phyloP scores from a whole-genome alignment of 2,329 filamentous ascomycete species.

The Microsporum ferrugineum region DNA sequence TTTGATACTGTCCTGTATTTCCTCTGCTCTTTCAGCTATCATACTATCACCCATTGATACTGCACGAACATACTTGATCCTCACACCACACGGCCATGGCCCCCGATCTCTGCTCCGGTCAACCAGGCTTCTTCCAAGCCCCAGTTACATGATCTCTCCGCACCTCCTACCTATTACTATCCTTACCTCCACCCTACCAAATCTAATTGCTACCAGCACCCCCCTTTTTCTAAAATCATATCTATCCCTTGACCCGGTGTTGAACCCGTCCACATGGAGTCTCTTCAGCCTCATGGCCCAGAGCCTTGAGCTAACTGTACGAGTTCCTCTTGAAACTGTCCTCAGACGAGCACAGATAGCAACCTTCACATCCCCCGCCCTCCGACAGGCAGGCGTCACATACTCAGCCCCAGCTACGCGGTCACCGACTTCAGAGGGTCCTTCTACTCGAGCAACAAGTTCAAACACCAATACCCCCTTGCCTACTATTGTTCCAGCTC shows the following conservation, averaged over 20 bases:
- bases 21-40: slow-evolving; percentile 60
- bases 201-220: slow-evolving; percentile 67
- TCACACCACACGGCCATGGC: slow-evolving; percentile 64
- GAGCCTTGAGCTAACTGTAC: slow-evolving; percentile 67
- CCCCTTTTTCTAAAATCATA: slow-evolving; percentile 79
- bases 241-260: slow-evolving; percentile 68
- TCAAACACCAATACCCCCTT: slow-evolving; percentile 29
- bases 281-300: slow-evolving; percentile 72
- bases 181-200: slow-evolving; percentile 73
- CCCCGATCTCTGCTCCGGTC: slow-evolving; percentile 68
- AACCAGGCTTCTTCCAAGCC: slow-evolving; percentile 64
- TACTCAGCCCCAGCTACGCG: slow-evolving; percentile 15
- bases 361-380: slow-evolving; percentile 49
- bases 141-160: slow-evolving; percentile 55
- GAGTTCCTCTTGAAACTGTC: slow-evolving; percentile 84
- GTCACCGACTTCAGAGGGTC: slow-evolving; percentile 7
- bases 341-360: slow-evolving; percentile 77
- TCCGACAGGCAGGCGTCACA: slow-evolving; percentile 25
- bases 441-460: not conserved
- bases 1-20: slow-evolving; percentile 58
- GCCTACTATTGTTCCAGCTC: slow-evolving; percentile 64
- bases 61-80: slow-evolving; percentile 72
- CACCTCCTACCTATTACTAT: slow-evolving; percentile 70
- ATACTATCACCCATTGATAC: slow-evolving; percentile 80
- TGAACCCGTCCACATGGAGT: slow-evolving; percentile 71